Evolutionary conservation across 768 basidiomycete species (phyloP).

Genomic region (Cyathus striatus): DNA sequence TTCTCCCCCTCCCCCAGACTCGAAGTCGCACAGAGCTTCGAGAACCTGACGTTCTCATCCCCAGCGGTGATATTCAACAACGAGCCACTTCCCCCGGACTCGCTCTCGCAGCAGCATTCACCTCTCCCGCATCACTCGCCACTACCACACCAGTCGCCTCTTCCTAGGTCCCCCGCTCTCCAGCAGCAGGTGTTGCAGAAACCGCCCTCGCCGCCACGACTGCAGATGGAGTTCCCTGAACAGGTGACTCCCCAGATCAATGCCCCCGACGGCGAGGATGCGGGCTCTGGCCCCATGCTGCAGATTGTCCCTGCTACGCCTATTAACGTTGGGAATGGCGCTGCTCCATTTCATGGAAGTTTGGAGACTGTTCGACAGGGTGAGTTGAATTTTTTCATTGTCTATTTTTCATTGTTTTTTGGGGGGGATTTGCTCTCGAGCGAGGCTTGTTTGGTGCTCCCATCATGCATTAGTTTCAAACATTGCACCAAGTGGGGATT

Average conservation of each 20-base stretch:
- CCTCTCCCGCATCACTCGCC: conserved; percentile 7
- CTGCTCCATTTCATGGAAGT: conserved; percentile 46
- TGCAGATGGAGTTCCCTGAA: conserved; percentile 45
- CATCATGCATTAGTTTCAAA: no score
- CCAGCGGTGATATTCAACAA: conserved; percentile 14
- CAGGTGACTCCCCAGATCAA: conserved; percentile 33
- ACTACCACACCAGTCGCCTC: conserved; percentile 7
- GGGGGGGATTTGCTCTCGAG: no score
- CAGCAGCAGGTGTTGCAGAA: conserved; percentile 27
- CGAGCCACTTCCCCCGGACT: conserved; percentile 40
- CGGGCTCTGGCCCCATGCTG: conserved; percentile 52
- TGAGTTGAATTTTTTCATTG: conserved; percentile 19
- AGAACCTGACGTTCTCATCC: conserved; percentile 60
- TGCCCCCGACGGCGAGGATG: conserved; percentile 50
- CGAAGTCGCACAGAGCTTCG: conserved; percentile 54
- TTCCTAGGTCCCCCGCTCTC: conserved; percentile 7
- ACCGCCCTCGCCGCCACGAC: conserved; percentile 58
- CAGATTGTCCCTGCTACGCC: conserved; percentile 85
- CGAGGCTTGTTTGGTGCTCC: no score
- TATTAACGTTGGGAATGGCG: conserved; percentile 54
- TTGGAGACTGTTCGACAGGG: conserved; percentile 49
- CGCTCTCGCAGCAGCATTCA: conserved; percentile 37
- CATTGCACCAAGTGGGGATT: no score
- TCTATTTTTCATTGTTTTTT: background rate
- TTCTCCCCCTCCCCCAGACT: conserved; percentile 49